A percentile compares a stretch with the other conserved stretches of the same genome.
phyloP scores from a whole-genome alignment of 2,329 filamentous ascomycete genomes.

The Westerdykella sp. region DNA sequence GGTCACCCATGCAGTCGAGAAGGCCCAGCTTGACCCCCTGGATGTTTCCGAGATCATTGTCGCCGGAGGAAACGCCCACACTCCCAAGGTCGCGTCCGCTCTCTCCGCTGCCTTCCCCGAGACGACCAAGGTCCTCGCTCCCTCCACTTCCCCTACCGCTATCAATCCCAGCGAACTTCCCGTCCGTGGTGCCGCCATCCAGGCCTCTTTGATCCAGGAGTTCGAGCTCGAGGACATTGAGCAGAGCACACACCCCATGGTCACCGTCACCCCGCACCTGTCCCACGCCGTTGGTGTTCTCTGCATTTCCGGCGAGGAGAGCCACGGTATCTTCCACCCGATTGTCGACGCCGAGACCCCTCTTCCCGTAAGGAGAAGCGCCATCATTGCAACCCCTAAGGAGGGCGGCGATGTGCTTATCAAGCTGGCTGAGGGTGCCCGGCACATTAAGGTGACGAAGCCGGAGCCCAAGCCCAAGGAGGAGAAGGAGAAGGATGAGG shows the following conservation, averaged over 20 bases:
- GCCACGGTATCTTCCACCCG: constrained; percentile 66
- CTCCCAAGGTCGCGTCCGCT: constrained; percentile 82
- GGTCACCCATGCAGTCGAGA: constrained; percentile 78
- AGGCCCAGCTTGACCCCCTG: constrained; percentile 84
- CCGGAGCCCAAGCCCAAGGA: constrained; percentile 71
- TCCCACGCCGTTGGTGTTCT: constrained; percentile 83
- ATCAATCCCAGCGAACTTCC: constrained; percentile 92
- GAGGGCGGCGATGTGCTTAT: constrained; percentile 82
- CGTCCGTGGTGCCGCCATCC: constrained; percentile 86
- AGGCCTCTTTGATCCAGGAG: constrained; percentile 89
- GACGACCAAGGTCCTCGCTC: constrained; percentile 71
- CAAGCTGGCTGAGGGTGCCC: constrained; percentile 78
- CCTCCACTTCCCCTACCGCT: constrained; percentile 67
- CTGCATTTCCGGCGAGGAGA: constrained; percentile 53
- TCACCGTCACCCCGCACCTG: constrained; percentile 90
- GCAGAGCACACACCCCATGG: constrained; percentile 90
- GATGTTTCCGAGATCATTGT: constrained; percentile 95
- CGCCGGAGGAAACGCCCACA: constrained; percentile 86
- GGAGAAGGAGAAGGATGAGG: constrained; percentile 54
- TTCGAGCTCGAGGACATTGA: constrained; percentile 92
- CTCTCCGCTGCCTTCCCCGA: constrained; percentile 74
- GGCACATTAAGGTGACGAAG: constrained; percentile 90
- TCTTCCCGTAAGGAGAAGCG: constrained; percentile 77
- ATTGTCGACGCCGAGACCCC: constrained; percentile 82
- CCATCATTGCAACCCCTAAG: constrained; percentile 69